Conservation (phyloP, 2,329 filamentous ascomycete genomes). For the Calonectria pauciramosa region DNA sequence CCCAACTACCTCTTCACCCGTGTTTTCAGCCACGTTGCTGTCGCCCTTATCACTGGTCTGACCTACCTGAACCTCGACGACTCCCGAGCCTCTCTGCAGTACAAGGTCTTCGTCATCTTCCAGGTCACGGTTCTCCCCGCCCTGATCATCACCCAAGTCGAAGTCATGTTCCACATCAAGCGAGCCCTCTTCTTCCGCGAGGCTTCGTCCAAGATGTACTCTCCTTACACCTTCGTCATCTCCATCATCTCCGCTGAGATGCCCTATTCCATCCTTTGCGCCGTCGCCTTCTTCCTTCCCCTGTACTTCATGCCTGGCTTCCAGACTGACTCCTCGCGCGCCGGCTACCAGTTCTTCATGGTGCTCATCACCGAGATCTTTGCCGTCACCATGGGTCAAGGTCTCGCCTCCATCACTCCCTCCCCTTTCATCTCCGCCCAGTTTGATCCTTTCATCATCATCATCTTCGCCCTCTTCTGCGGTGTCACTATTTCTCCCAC, state of each 20-base stretch:
- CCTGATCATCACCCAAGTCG: slow-evolving; percentile 85
- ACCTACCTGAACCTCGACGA: slow-evolving; percentile 84
- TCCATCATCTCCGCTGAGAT: slow-evolving; percentile 87
- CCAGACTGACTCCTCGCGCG: slow-evolving; percentile 71
- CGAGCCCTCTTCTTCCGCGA: slow-evolving; percentile 90
- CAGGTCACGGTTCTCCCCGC: slow-evolving; percentile 88
- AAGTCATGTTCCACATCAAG: slow-evolving; percentile 83
- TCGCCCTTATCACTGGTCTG: slow-evolving; percentile 83
- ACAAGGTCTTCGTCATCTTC: slow-evolving; percentile 92
- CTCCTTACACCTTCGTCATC: slow-evolving; percentile 80
- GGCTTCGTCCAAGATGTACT: slow-evolving; percentile 88
- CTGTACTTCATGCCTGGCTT: slow-evolving; percentile 89
- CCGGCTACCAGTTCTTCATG: slow-evolving; percentile 91
- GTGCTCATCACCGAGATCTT: slow-evolving; percentile 88
- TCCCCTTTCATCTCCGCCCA: slow-evolving; percentile 84
- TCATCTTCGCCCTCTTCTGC: slow-evolving; percentile 88
- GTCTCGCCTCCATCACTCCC: slow-evolving; percentile 82
- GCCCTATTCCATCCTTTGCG: slow-evolving; percentile 86
- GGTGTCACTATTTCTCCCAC: slow-evolving; percentile 86
- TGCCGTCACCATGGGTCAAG: slow-evolving; percentile 83
- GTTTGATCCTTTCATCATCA: slow-evolving; percentile 85
- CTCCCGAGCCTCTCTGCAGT: slow-evolving; percentile 82
- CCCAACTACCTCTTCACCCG: slow-evolving; percentile 92
- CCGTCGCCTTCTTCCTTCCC: slow-evolving; percentile 84
- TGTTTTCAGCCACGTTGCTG: slow-evolving; percentile 85